Evolutionary conservation across 2,329 filamentous ascomycete genomes (phyloP), one percentile per base, ranked within the genome.

Genomic region (Leptographium flavum): DNA sequence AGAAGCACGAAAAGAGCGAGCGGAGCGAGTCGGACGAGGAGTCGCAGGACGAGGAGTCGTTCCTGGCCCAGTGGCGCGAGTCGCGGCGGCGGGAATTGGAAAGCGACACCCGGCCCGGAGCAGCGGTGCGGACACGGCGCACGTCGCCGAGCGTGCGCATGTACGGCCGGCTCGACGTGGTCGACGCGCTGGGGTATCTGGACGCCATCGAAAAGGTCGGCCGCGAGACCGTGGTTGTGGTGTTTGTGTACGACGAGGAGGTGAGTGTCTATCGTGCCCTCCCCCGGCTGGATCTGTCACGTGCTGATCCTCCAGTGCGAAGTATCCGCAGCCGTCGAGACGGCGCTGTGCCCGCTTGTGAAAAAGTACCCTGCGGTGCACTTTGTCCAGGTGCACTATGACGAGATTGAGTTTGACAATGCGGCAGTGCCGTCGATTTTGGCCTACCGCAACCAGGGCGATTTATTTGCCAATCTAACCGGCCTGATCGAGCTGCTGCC

Each of bases 121-220:
- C 25, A 52, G 58, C 59, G 50, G 62, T 70, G 53, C 72, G 73
- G 50, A 83, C 71, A 50, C 70, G 83, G 56, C 76, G 80, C 56
- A 81, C 77, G 43, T 90, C 81, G 60, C 86, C 87, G 1, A 87
- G 81, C 55, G 75, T 83, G 51, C 71, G 84, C 52, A 70, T 81
- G 47, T 96, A 83, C 59, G 92, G 92, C 21, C 75, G 73, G 13
- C 67, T 96, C 50, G 82, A 88, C 50, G 74, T 78, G 48, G 92
- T 96, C 1, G 88, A 96, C 67, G 90, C 87, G 8, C 69, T 83
- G 52, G 92, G 88, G 17, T 98, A 94, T 57, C 73, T 98, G n/a
- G 88, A 96, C 62, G 88, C 90, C 45, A 87, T 96, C 54, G 92
- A 98, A 66, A 92, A 87, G 64, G 86, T 90, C 5, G 71, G 79